Evolutionary conservation across 306 rosid species (phyloP), one percentile per base, ranked within the genome.

Genomic region (Lathyrus tuberosus): DNA sequence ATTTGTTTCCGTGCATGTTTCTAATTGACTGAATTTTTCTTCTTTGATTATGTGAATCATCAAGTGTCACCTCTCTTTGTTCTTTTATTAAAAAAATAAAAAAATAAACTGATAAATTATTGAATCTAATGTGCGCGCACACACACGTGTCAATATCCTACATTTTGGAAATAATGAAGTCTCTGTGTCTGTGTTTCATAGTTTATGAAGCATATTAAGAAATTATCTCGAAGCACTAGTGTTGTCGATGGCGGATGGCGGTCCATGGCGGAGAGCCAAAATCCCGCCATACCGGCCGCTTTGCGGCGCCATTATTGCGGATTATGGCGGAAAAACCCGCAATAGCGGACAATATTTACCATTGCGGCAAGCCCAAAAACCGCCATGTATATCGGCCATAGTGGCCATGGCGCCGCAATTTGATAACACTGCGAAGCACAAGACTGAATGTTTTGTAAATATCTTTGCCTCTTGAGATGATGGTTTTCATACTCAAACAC

Each of bases 361-460:
- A n/a, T n/a, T n/a, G n/a, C n/a, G n/a, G n/a, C n/a, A n/a, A n/a
- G n/a, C n/a, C n/a, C n/a, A n/a, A n/a, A n/a, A n/a, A n/a, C n/a
- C n/a, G n/a, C n/a, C n/a, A n/a, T n/a, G n/a, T n/a, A n/a, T n/a
- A n/a, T n/a, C n/a, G n/a, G n/a, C n/a, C n/a, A n/a, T n/a, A n/a
- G n/a, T n/a, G n/a, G n/a, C n/a, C n/a, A n/a, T n/a, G n/a, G n/a
- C n/a, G n/a, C n/a, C n/a, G n/a, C n/a, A n/a, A n/a, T n/a, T n/a
- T n/a, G n/a, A n/a, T n/a, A n/a, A n/a, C n/a, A n/a, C n/a, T n/a
- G n/a, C n/a, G n/a, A n/a, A n/a, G 44, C 61, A 63, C 67, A 52
- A 65, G 18, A 77, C 56, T 48, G 35, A 68, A 62, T 54, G 49
- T 35, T 67, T 49, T 69, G 18, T 4, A 8, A 69, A 26, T n/a